Evolutionary conservation across 305 asterid species (phyloP), one percentile per base, ranked within the genome.

Genomic region (Fraxinus latifolia): DNA sequence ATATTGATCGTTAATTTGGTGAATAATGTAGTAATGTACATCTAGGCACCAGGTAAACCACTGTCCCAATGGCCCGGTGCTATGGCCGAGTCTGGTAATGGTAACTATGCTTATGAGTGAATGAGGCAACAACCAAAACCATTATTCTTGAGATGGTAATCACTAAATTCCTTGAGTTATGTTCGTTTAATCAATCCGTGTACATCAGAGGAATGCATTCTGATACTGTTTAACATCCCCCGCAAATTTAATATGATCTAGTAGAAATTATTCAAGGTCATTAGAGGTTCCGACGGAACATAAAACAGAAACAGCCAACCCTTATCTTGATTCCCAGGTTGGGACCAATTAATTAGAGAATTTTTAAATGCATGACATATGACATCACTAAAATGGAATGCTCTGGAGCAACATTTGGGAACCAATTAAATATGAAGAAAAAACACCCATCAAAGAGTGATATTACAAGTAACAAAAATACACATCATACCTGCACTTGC

Each of bases 401-500:
- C 55, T 36, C 53, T 75, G 78, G 62, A 84, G 87, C 71, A 29
- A 73, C 3, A 68, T 7, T 6, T n/a, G 53, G 83, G 47, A 79
- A 42, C 72, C 44, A 75, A n/a, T 19, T 50, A 3, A 19, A 70
- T n/a, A 8, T 9, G 23, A 74, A 53, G 68, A 76, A 53, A 74
- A 34, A 21, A 77, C 9, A 83, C 36, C 76, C 8, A 77, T 74
- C 82, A 87, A 62, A 80, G 23, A 76, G 79, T 58, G 31, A 74
- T 31, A 62, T 80, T 58, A 78, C 74, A 81, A 74, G 81, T 78
- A 67, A 25, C 68, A 62, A 67, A 83, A 33, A 81, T 76, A 50
- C 74, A 55, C 78, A 31, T 55, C 94, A 85, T 90, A 91, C 99
- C 84, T 82, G 90, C 81, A 95, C 77, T 82, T 89, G 88, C 79